phyloP scores from a whole-genome alignment of 257 asterid genomes.

The Rehmannia glutinosa region DNA sequence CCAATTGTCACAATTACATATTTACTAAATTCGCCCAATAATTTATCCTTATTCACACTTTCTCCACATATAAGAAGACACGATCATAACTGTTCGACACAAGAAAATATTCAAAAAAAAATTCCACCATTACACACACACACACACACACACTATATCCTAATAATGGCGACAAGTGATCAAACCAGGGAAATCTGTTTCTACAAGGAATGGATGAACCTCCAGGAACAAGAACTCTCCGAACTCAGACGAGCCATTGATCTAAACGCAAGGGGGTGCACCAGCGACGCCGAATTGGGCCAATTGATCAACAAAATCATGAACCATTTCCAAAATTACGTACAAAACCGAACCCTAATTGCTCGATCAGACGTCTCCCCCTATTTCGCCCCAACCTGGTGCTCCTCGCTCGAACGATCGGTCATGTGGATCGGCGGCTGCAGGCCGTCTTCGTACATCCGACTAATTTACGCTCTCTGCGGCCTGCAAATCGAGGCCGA shows the following conservation, averaged over 20 bases:
- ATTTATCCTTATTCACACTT: too few species aligned
- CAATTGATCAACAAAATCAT: conserved; percentile 20
- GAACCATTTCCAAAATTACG: conserved; percentile 20
- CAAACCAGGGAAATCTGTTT: conserved; percentile 14
- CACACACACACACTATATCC: too few species aligned
- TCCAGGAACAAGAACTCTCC: conserved; percentile 34
- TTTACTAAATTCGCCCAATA: too few species aligned
- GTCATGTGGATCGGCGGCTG: conserved; percentile 46
- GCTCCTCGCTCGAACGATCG: conserved; percentile 40
- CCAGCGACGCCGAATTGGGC: conserved; percentile 1
- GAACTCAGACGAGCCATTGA: conserved; percentile 27
- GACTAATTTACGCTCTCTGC: conserved; percentile 26
- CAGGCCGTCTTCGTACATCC: conserved; percentile 37
- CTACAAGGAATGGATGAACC: conserved; percentile 26
- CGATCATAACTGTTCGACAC: too few species aligned
- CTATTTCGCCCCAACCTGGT: conserved; percentile 38
- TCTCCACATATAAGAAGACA: too few species aligned
- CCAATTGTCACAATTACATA: too few species aligned
- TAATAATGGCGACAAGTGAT: conserved; percentile 17
- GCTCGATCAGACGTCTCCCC: conserved; percentile 24
- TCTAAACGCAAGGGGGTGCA: neutral
- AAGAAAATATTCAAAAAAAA: too few species aligned
- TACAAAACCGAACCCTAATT: conserved; percentile 2
- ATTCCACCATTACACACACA: neutral
- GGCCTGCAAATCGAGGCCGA: conserved; percentile 29